Evolutionary conservation across 139 green algal genomes (phyloP), one percentile per base, ranked within the genome.

Genomic region (Pseudopediastrum boryanum): DNA sequence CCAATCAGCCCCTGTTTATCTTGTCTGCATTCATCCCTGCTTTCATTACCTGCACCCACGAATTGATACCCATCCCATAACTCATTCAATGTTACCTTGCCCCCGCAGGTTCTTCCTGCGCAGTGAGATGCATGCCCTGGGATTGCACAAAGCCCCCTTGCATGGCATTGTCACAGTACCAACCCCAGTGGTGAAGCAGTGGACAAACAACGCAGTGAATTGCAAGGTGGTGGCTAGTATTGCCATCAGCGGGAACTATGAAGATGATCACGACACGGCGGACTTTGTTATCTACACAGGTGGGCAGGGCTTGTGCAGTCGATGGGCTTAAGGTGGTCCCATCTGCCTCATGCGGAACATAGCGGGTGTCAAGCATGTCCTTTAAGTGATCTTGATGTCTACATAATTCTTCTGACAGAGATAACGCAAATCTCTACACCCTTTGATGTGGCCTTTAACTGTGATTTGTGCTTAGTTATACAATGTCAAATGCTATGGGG

Each of bases 201-300:
- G 48, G 48, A 27, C n/a, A 64, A 25, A 27, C n/a, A 10, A 23
- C 1, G 3, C 27, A 29, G 71, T 38, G 16, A 58, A 4, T 19
- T 43, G 29, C 31, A n/a, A 38, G 27, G 16, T 38, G 68, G 41
- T 12, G 27, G 36, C 56, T 27, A 82, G 64, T 31, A 75, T 91
- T 3, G 78, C 90, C 59, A 72, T 79, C 27, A 73, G 66, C 50
- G 87, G 87, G 7, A 82, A 61, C 46, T 92, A 92, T 41, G 59
- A 87, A 36, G 87, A 92, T 43, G 86, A 92, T 75, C 9, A 21
- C 4, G 87, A 92, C 59, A 29, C 73, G 61, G 78, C 81, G 4
- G 48, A 80, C 38, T 63, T 85, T 52, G 51, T 92, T 29, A 75
- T 67, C 27, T 92, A 88, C 83, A 92, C 87, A 62, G 87, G 84